Conservation (phyloP, 371 early-diverging fungal species). For the Dichotomocladium elegans region DNA sequence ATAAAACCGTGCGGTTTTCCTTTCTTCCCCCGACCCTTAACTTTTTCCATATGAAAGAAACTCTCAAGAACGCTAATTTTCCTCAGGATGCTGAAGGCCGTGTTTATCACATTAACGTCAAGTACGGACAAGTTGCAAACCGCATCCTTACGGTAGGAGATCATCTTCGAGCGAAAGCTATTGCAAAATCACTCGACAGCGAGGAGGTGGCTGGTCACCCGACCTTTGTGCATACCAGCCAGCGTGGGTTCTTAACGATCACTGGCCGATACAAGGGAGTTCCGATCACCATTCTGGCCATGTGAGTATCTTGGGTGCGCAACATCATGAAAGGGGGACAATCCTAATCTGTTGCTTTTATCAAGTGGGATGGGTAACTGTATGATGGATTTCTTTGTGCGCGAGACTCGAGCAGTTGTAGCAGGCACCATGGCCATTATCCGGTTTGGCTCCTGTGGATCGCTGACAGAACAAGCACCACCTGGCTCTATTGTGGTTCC, state of each 20-base stretch:
- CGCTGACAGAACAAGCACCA: constrained; percentile 53
- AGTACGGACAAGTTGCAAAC: constrained; percentile 83
- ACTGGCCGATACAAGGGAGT: constrained; percentile 83
- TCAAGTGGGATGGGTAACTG: constrained; percentile 68
- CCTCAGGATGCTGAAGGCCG: constrained; percentile 76
- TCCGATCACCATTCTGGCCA: constrained; percentile 86
- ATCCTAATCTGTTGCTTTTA: background rate
- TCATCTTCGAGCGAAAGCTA: constrained; percentile 67
- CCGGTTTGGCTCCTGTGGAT: constrained; percentile 91
- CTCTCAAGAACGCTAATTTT: constrained; percentile 76
- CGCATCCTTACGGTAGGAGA: constrained; percentile 94
- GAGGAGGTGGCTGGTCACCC: constrained; percentile 49
- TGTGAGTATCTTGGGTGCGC: constrained; percentile 35
- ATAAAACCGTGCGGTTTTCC: background rate
- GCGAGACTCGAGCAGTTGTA: constrained; percentile 85
- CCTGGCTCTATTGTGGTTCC: constrained; percentile 80
- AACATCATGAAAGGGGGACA: background rate
- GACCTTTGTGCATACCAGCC: constrained; percentile 59
- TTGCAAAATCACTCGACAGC: constrained; percentile 62
- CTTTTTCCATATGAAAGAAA: constrained; percentile 26
- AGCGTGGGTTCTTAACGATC: constrained; percentile 88
- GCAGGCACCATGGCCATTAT: constrained; percentile 81
- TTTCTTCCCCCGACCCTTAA: constrained; percentile 1
- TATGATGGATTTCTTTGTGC: constrained; percentile 94
- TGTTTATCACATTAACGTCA: constrained; percentile 86